Percentiles rank a stretch among this genome's conserved stretches.
phyloP scores from a whole-genome alignment of 2,329 filamentous ascomycete genomes.

The Pyrenochaeta sp. region DNA sequence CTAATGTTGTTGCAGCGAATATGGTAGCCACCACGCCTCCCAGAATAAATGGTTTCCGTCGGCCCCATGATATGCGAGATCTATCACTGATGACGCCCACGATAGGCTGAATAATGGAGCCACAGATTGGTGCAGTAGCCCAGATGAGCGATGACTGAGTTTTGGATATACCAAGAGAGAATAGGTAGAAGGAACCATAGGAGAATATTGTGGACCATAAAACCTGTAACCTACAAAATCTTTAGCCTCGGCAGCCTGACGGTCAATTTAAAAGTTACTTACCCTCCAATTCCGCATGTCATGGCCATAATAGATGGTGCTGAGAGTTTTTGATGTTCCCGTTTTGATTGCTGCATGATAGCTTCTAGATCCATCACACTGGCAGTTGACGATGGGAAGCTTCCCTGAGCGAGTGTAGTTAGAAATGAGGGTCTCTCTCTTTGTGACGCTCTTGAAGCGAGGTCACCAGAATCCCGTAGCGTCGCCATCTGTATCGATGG shows the following conservation, averaged over 20 bases:
- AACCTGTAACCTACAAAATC: slow-evolving; percentile 14
- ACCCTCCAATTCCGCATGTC: slow-evolving; percentile 14
- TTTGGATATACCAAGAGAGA: slow-evolving; percentile 84
- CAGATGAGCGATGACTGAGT: slow-evolving; percentile 83
- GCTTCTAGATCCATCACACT: not conserved
- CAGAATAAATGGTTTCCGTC: slow-evolving; percentile 83
- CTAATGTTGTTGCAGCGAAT: slow-evolving; percentile 71
- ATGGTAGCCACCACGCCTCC: slow-evolving; percentile 73
- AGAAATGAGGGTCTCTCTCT: no score
- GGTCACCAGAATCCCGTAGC: no score
- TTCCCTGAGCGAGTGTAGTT: not conserved
- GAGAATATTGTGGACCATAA: slow-evolving; percentile 26
- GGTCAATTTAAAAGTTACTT: not conserved
- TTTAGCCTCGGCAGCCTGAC: not conserved
- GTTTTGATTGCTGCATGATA: not conserved
- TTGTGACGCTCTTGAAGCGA: no score
- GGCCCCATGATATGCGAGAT: slow-evolving; percentile 77
- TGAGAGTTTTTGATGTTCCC: not conserved
- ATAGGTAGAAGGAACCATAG: slow-evolving; percentile 64
- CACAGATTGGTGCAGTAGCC: slow-evolving; percentile 83
- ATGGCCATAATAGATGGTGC: slow-evolving; percentile 3
- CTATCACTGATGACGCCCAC: slow-evolving; percentile 83
- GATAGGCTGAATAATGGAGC: slow-evolving; percentile 82
- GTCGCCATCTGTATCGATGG: no score
- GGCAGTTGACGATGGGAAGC: not conserved